Evolutionary conservation across 148 eudicot genomes (phyloP), one percentile per base, ranked within the genome.

Genomic region (Salicornia ramosissima): DNA sequence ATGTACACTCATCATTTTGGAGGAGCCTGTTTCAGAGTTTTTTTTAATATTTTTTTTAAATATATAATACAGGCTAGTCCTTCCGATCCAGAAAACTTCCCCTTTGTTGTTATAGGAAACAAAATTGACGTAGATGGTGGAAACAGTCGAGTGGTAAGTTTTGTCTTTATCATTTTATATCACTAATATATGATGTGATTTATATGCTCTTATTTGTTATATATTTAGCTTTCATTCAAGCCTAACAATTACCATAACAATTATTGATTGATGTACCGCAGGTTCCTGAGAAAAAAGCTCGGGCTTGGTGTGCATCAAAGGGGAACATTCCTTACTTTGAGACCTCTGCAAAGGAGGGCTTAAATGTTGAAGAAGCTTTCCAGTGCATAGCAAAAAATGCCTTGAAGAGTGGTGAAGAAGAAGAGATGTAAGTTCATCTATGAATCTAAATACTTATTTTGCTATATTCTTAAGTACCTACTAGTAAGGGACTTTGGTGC

Each of bases 231-330:
- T 13, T 28, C 4, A 40, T 31, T 16, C 40, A 36, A 71, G 28
- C 22, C 52, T 45, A 45, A 18, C 30, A n/a, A 46, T 10, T 57
- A n/a, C n/a, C n/a, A n/a, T n/a, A 69, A 71, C 11, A 45, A 28
- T 52, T 51, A 22, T 50, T 42, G 55, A 26, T 34, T 67, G 33
- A 29, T 34, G 16, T 42, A 45, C 49, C 73, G 28, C 78, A 90
- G 98, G 98, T 92, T 70, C 84, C 98, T 71, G 98, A 92, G 87
- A 92, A 92, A 71, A 92, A 90, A 81, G 98, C 98, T 28, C 83
- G 80, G 63, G 94, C 98, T 31, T 92, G 98, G 98, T 92, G 98
- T 85, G 95, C 96, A 43, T 86, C 91, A 29, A 92, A 92, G 76
- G 97, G 96, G 52, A 86, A 90, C 64, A 92, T 92, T 79, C 96